Evolutionary conservation across 352 stramenopile species (phyloP), one percentile per base, ranked within the genome.

Genomic region (Phytophthora sojae): DNA sequence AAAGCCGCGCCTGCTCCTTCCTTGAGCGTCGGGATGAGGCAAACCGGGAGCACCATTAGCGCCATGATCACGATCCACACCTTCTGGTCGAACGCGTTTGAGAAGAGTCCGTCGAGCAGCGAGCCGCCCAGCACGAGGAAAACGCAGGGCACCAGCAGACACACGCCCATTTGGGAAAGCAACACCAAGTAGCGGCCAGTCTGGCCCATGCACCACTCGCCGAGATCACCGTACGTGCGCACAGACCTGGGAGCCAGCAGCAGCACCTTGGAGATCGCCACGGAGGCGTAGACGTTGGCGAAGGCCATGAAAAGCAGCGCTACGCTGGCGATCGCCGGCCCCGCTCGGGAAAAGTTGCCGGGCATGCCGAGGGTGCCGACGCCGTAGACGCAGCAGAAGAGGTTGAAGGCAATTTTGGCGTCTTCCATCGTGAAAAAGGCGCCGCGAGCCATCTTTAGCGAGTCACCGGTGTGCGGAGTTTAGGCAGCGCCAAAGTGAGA

Each of bases 351-450:
- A 47, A 83, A 87, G 59, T 86, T 87, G 14, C 62, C 71, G 2
- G 81, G 76, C 71, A 88, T 85, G 25, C 81, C 79, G 32, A 88
- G 75, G 11, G 81, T 83, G 8, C 80, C 80, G 49, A 88, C 75
- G 42, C 76, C 76, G 60, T 65, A 85, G 30, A 84, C 75, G 30
- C 75, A 80, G 63, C 77, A 87, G 45, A 85, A 79, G 67, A 79
- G 66, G 37, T 64, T 68, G 64, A 77, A 80, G 57, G 75, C 60
- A 49, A 69, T 64, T 66, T 86, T 89, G 53, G 71, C 63, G 50
- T 87, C 81, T 64, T 89, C 81, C 32, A 70, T 26, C 26, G 78
- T 86, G 64, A 86, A 80, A 63, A 80, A 72, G 1, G 59, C 26
- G 17, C 58, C 64, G 57, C 56, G 54, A 21, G 30, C 50, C 47